phyloP scores from a whole-genome alignment of 331 rosid species.

The Spiraea crenata region DNA sequence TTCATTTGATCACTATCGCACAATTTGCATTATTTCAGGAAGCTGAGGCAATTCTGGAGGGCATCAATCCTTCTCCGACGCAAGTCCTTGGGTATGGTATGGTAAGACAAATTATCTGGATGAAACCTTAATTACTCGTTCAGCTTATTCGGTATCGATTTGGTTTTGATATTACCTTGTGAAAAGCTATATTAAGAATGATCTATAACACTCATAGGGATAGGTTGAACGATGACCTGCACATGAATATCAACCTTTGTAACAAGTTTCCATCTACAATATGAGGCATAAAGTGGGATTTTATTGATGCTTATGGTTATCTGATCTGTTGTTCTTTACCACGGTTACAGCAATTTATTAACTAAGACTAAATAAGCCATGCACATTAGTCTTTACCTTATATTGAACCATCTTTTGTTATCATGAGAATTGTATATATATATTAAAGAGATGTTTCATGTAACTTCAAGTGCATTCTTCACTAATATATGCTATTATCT shows the following conservation, averaged over 20 bases:
- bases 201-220: not conserved
- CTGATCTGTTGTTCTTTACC: not conserved
- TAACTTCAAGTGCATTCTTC: conserved; percentile 22
- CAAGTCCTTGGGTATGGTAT: conserved; percentile 66
- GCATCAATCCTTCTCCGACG: conserved; percentile 60
- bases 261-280: not conserved
- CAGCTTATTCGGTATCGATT: conserved; percentile 26
- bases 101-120: conserved; percentile 52
- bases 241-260: not conserved
- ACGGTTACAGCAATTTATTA: not conserved
- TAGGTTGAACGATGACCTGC: not conserved
- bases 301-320: not conserved
- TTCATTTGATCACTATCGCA: conserved; percentile 3
- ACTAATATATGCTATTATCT: conserved; percentile 28
- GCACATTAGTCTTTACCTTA: not conserved
- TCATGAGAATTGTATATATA: too few species aligned
- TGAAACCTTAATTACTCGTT: conserved; percentile 16
- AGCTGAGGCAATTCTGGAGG: conserved; percentile 91
- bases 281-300: not conserved
- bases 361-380: too few species aligned
- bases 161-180: conserved; percentile 10
- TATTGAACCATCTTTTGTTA: conserved; percentile 3
- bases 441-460: too few species aligned
- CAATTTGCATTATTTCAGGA: conserved; percentile 57
- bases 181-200: not conserved